Percentiles rank a stretch among this genome's conserved stretches.
These are phyloP conservation scores for Ogataea saltuana DNA, from an alignment of 805 yeast species.

Conservation along the genomic window DNA sequence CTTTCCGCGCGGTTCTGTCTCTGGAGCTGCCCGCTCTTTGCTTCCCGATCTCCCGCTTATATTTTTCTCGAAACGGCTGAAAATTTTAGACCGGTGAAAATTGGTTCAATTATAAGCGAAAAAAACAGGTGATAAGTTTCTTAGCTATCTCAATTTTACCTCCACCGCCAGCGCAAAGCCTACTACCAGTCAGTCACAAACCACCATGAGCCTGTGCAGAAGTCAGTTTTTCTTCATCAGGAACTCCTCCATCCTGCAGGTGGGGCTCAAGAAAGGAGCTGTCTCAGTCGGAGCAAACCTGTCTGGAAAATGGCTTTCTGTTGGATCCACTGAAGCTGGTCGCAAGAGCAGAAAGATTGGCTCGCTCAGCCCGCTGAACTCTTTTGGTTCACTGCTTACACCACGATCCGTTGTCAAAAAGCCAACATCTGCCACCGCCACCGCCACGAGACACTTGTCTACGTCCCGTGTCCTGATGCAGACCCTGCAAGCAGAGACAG, in stretches of 20 bases:
- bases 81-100: neutral
- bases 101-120: neutral
- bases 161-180: neutral
- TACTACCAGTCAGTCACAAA: too few species aligned
- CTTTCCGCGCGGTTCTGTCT: too few species aligned
- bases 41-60: too few species aligned
- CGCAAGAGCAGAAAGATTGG: too few species aligned
- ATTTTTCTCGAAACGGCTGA: neutral
- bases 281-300: slow-evolving; percentile 3
- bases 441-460: neutral
- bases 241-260: slow-evolving; percentile 46
- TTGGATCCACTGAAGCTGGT: too few species aligned
- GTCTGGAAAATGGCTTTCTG: slow-evolving; percentile 1
- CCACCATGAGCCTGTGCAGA: slow-evolving; percentile 42
- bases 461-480: slow-evolving; percentile 12
- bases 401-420: too few species aligned
- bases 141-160: too few species aligned
- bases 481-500: neutral
- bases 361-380: too few species aligned
- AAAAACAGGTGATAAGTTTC: too few species aligned
- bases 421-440: neutral
- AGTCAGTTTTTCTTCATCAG: slow-evolving; percentile 60
- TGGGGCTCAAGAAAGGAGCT: slow-evolving; percentile 23
- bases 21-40: too few species aligned
- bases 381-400: too few species aligned